Conservation (phyloP, 495 filamentous ascomycete genomes). For the Tuber magnatum region DNA sequence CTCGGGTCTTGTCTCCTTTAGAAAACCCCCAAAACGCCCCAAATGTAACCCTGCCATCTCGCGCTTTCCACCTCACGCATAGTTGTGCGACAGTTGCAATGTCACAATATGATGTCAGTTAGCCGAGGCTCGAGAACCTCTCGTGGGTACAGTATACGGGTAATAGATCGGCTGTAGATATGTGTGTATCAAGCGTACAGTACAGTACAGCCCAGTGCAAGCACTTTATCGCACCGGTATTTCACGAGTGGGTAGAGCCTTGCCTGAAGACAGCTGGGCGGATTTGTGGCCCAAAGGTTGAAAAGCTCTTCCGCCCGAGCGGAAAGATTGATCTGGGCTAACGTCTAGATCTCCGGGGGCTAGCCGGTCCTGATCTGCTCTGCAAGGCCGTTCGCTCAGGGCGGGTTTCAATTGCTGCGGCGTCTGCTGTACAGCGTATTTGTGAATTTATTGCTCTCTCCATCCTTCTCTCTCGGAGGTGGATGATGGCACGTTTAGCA, state of each 20-base stretch:
- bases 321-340: background rate
- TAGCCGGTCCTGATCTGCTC: background rate
- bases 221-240: no score
- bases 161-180: background rate
- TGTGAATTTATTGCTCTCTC: background rate
- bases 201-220: background rate
- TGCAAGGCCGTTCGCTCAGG: background rate
- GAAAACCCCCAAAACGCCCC: background rate
- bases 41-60: background rate
- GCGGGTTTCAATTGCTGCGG: background rate
- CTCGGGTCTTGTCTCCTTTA: background rate
- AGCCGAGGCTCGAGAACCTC: background rate
- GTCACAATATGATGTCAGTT: background rate
- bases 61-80: background rate
- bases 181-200: background rate
- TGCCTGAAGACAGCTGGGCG: background rate
- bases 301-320: background rate
- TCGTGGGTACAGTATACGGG: no score
- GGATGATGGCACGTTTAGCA: background rate
- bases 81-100: background rate
- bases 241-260: background rate
- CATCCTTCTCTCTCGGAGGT: background rate
- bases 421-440: background rate
- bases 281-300: background rate
- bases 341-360: background rate